Conservation (phyloP, 2,329 filamentous ascomycete species). For the Hypomyces rosellus region DNA sequence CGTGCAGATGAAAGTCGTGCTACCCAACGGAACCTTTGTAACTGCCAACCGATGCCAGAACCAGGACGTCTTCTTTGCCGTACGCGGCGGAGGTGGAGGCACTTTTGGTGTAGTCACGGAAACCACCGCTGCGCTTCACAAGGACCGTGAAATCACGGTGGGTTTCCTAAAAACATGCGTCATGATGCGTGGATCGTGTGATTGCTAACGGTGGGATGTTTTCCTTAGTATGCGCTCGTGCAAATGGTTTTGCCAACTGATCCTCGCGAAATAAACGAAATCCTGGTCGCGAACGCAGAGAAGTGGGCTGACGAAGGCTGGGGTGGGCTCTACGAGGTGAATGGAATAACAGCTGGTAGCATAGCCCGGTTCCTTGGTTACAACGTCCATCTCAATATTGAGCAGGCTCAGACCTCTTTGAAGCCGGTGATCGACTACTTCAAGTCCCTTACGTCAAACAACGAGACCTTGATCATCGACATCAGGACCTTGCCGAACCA, state of each 20-base stretch:
- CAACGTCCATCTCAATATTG: too few relatives aligned
- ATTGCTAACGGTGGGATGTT: too few relatives aligned
- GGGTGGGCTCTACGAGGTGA: slow-evolving; percentile 5
- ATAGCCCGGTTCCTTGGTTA: too few relatives aligned
- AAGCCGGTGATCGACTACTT: too few relatives aligned
- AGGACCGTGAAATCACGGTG: slow-evolving; percentile 3
- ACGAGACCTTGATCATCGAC: too few relatives aligned
- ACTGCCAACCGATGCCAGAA: slow-evolving; percentile 35
- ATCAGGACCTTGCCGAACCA: slow-evolving; percentile 3
- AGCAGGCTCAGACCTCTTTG: too few relatives aligned
- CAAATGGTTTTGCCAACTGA: not conserved
- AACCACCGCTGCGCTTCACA: slow-evolving; percentile 17
- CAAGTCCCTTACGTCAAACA: too few relatives aligned
- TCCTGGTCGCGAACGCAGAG: slow-evolving; percentile 7
- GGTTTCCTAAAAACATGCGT: not conserved
- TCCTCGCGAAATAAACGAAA: slow-evolving; percentile 2
- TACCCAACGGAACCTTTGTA: slow-evolving; percentile 35
- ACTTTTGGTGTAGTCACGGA: slow-evolving; percentile 40
- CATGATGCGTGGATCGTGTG: too few relatives aligned
- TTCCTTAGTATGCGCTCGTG: too few relatives aligned
- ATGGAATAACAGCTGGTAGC: not conserved
- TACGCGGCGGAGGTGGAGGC: slow-evolving; percentile 39
- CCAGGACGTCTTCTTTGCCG: slow-evolving; percentile 43
- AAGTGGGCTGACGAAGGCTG: slow-evolving; percentile 8
- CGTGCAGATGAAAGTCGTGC: slow-evolving; percentile 30